These are phyloP conservation scores for Phytopythium helicoides DNA, from an alignment of 352 stramenopile species.

Conservation along the genomic window DNA sequence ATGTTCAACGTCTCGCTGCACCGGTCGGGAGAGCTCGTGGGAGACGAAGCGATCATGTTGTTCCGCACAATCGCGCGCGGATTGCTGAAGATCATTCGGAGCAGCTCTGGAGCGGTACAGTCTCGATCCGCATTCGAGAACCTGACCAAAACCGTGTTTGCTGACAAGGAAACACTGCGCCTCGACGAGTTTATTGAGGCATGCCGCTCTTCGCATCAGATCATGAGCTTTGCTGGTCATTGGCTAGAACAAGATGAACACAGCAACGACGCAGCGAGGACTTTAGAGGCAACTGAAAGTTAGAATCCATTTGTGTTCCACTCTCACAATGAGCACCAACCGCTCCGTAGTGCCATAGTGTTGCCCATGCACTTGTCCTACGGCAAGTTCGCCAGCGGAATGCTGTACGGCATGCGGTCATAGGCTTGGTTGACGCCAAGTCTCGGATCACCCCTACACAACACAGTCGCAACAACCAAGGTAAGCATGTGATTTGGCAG, in stretches of 20 bases:
- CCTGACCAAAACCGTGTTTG: constrained; percentile 26
- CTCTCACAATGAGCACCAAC: no score
- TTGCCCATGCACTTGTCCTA: no score
- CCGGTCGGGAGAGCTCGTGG: constrained; percentile 20
- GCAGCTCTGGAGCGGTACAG: background rate
- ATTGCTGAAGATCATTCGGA: constrained; percentile 10
- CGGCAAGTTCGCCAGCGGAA: constrained; percentile 59
- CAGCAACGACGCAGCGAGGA: background rate
- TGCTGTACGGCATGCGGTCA: constrained; percentile 75
- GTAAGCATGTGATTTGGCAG: no score
- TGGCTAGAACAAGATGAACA: constrained; percentile 4
- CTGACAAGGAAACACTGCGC: constrained; percentile 22
- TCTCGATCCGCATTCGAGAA: constrained; percentile 17
- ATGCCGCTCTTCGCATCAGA: constrained; percentile 12
- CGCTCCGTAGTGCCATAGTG: no score
- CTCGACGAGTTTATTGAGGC: constrained; percentile 14
- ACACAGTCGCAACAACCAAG: background rate
- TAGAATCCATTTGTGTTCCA: no score
- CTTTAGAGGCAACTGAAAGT: no score
- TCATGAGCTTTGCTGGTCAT: constrained; percentile 13
- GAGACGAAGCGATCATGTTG: constrained; percentile 30
- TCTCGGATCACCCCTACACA: constrained; percentile 52
- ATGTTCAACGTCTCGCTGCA: constrained; percentile 33
- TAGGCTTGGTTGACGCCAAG: constrained; percentile 76
- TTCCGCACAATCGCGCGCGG: constrained; percentile 17